Evolutionary conservation across 768 basidiomycete species (phyloP).

Genomic region (Naematelia aurantialba): DNA sequence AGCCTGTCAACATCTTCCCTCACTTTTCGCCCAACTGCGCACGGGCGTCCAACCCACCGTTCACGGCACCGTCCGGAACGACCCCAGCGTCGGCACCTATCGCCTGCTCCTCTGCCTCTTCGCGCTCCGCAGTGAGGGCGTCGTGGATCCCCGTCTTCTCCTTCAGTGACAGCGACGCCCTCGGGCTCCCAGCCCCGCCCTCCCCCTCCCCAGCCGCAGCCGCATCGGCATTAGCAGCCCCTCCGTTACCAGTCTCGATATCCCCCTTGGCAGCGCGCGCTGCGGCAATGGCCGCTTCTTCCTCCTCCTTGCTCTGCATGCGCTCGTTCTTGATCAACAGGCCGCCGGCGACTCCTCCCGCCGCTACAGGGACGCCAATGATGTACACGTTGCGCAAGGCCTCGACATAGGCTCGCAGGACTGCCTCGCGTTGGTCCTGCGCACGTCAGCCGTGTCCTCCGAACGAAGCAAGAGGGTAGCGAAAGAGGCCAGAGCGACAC

Average conservation of each 20-base stretch:
- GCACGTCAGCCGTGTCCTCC: not conserved
- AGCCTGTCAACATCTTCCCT: not conserved
- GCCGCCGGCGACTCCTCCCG: constrained; percentile 37
- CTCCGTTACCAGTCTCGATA: not conserved
- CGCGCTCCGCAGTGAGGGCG: constrained; percentile 12
- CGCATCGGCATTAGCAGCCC: not conserved
- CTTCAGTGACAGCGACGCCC: no score
- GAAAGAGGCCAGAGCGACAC: not conserved
- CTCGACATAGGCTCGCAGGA: constrained; percentile 32
- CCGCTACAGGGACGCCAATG: constrained; percentile 47
- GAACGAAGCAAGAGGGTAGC: not conserved
- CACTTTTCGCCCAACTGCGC: not conserved
- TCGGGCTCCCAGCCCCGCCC: no score
- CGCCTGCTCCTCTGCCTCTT: constrained; percentile 14
- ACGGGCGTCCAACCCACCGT: not conserved
- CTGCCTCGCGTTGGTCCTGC: not conserved
- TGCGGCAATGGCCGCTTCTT: constrained; percentile 34
- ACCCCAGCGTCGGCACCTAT: not conserved
- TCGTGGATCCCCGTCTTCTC: no score
- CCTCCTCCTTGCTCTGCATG: constrained; percentile 45
- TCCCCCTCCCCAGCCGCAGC: not conserved
- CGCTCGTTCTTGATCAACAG: constrained; percentile 48
- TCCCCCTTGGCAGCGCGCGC: not conserved
- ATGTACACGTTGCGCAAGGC: constrained; percentile 46
- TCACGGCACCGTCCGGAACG: not conserved